These are phyloP conservation scores for Tympanopsis confertula DNA, from an alignment of 2,329 filamentous ascomycete genomes.

Conservation along the genomic window DNA sequence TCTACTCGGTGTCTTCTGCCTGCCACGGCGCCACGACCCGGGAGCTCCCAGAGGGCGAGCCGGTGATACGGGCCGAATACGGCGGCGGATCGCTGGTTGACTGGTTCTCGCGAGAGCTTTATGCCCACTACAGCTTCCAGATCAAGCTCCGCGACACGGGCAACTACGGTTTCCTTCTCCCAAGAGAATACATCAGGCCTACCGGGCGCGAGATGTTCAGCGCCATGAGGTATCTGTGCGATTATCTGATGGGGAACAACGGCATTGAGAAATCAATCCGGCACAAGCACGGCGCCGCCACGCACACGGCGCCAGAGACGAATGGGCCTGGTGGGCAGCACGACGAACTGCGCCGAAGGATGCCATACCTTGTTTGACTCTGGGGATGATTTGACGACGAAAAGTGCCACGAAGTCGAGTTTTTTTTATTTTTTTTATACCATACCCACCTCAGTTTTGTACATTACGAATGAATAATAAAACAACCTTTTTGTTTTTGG, in stretches of 20 bases:
- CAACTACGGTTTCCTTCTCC: conserved; percentile 85
- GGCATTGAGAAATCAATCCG: conserved; percentile 39
- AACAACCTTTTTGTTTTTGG: not conserved
- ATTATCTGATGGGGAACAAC: conserved; percentile 64
- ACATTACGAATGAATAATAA: not conserved
- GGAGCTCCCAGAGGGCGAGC: conserved; percentile 8
- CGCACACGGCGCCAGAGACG: conserved; percentile 7
- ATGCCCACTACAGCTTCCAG: conserved; percentile 78
- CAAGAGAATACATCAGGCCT: conserved; percentile 74
- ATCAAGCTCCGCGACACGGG: conserved; percentile 88
- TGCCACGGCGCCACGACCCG: conserved; percentile 64
- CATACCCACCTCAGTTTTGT: too few species aligned
- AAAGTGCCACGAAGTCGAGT: too few species aligned
- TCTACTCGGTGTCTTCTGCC: conserved; percentile 69
- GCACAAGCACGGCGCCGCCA: conserved; percentile 10
- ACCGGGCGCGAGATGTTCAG: conserved; percentile 80
- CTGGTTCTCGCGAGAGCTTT: conserved; percentile 86
- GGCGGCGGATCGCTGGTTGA: conserved; percentile 81
- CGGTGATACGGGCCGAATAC: conserved; percentile 46
- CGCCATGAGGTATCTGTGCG: conserved; percentile 72
- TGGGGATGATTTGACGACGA: too few species aligned
- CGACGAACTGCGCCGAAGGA: not conserved
- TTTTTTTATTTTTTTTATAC: too few species aligned
- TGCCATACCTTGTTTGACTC: too few species aligned
- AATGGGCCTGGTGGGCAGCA: conserved; percentile 6